Percentiles rank a stretch among this genome's conserved stretches.
These are phyloP conservation scores for Chalara sp. DNA, from an alignment of 2,329 filamentous ascomycete genomes.

Conservation along the genomic window DNA sequence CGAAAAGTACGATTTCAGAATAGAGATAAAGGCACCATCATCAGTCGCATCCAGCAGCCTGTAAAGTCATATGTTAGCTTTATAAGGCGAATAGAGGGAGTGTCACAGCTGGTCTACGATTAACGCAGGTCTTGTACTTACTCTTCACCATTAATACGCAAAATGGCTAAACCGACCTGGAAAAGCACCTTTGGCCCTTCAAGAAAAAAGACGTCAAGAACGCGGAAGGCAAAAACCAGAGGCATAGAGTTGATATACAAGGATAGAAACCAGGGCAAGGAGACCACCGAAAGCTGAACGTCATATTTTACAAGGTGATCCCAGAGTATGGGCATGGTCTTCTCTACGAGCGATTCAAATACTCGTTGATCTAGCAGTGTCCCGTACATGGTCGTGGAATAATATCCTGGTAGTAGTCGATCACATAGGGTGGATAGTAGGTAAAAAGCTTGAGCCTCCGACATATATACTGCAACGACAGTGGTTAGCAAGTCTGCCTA, in stretches of 20 bases:
- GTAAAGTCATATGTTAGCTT: neutral
- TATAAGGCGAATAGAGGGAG: no score
- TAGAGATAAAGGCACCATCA: constrained; percentile 93
- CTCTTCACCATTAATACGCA: constrained; percentile 95
- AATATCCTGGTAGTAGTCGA: constrained; percentile 89
- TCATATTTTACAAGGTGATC: constrained; percentile 96
- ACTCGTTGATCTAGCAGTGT: constrained; percentile 94
- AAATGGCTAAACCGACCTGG: constrained; percentile 92
- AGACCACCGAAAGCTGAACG: constrained; percentile 94
- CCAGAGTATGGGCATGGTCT: constrained; percentile 97
- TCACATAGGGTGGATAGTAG: constrained; percentile 88
- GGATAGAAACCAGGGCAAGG: constrained; percentile 94
- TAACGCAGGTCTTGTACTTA: neutral
- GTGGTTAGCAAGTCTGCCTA: neutral
- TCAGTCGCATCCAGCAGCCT: constrained; percentile 78
- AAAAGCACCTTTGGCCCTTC: constrained; percentile 97
- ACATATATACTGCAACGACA: constrained; percentile 69
- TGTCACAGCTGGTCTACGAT: no score
- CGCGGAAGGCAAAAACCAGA: constrained; percentile 91
- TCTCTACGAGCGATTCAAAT: constrained; percentile 96
- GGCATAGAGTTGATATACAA: constrained; percentile 99
- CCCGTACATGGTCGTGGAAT: constrained; percentile 98
- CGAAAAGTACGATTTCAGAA: constrained; percentile 91
- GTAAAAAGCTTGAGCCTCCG: constrained; percentile 92
- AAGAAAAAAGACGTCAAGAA: constrained; percentile 95